These are phyloP conservation scores for Geotrichum carabidarum DNA, from an alignment of 1,139 yeast species.

Conservation along the genomic window DNA sequence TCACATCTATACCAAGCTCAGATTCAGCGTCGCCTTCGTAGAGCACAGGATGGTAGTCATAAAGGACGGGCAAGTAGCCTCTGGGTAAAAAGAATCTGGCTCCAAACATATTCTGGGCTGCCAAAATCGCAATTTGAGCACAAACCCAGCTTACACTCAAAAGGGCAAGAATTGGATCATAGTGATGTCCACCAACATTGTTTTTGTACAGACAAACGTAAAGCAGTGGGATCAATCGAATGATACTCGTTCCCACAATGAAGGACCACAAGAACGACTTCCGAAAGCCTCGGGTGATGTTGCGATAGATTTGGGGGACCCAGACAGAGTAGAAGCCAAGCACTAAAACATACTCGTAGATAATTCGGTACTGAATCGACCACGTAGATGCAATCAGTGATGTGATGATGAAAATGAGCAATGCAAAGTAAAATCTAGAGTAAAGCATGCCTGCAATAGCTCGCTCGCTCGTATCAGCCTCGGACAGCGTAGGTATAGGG, in stretches of 20 bases:
- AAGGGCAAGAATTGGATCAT: conserved; percentile 48
- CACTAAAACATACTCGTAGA: conserved; percentile 55
- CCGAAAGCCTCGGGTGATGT: conserved; percentile 59
- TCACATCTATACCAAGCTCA: conserved; percentile 39
- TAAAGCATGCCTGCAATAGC: conserved; percentile 57
- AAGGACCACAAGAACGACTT: conserved; percentile 66
- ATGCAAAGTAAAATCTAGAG: conserved; percentile 55
- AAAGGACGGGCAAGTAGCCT: conserved; percentile 67
- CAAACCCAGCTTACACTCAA: conserved; percentile 49
- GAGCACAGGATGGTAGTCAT: conserved; percentile 71
- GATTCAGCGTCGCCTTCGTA: conserved; percentile 57
- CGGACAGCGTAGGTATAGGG: conserved; percentile 25
- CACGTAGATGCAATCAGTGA: conserved; percentile 57
- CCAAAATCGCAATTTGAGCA: conserved; percentile 52
- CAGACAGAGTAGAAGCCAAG: conserved; percentile 64
- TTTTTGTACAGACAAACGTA: conserved; percentile 49
- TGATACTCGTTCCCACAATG: conserved; percentile 57
- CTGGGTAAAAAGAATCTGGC: conserved; percentile 81
- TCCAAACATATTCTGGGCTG: conserved; percentile 62
- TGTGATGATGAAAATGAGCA: conserved; percentile 56
- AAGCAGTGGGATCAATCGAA: conserved; percentile 59
- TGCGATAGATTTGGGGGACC: conserved; percentile 86
- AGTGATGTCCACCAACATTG: conserved; percentile 52
- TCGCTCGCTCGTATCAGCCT: conserved; percentile 47
- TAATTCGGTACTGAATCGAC: conserved; percentile 53